These are phyloP conservation scores for Phytophthora europaea DNA, from an alignment of 352 stramenopile genomes.

Conservation along the genomic window DNA sequence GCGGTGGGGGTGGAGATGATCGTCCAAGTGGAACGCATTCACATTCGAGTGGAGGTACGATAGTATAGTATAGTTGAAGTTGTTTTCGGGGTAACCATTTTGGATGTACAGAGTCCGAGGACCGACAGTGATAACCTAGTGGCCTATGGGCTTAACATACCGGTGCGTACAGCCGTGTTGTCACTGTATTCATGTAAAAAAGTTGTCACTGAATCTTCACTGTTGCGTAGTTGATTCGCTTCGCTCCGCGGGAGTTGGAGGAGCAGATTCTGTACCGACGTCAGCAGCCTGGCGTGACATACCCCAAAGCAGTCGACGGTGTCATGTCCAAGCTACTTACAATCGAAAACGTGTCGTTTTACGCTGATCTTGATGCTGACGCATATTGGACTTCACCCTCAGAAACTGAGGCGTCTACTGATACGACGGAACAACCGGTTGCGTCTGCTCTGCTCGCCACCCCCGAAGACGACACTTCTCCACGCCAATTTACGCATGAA, in stretches of 20 bases:
- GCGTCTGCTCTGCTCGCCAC: background rate
- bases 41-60: slow-evolving; percentile 75
- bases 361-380: slow-evolving; percentile 64
- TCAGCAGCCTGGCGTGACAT: slow-evolving; percentile 58
- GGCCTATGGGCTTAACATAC: slow-evolving; percentile 69
- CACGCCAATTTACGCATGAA: slow-evolving; percentile 13
- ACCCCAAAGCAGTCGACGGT: slow-evolving; percentile 42
- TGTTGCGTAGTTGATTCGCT: slow-evolving; percentile 55
- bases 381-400: slow-evolving; percentile 33
- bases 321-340: slow-evolving; percentile 67
- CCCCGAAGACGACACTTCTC: background rate
- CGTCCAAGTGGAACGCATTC: slow-evolving; percentile 69
- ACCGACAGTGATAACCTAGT: slow-evolving; percentile 46
- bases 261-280: slow-evolving; percentile 72
- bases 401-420: slow-evolving; percentile 1
- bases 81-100: background rate
- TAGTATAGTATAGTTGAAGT: background rate
- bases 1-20: slow-evolving; percentile 63
- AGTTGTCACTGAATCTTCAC: background rate
- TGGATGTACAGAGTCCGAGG: slow-evolving; percentile 50
- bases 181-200: background rate
- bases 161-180: slow-evolving; percentile 34
- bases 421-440: slow-evolving; percentile 6
- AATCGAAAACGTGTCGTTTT: slow-evolving; percentile 68
- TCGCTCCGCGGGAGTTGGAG: slow-evolving; percentile 59